Evolutionary conservation across 139 green algal genomes (phyloP).

Genomic region (Chlorella sp.): DNA sequence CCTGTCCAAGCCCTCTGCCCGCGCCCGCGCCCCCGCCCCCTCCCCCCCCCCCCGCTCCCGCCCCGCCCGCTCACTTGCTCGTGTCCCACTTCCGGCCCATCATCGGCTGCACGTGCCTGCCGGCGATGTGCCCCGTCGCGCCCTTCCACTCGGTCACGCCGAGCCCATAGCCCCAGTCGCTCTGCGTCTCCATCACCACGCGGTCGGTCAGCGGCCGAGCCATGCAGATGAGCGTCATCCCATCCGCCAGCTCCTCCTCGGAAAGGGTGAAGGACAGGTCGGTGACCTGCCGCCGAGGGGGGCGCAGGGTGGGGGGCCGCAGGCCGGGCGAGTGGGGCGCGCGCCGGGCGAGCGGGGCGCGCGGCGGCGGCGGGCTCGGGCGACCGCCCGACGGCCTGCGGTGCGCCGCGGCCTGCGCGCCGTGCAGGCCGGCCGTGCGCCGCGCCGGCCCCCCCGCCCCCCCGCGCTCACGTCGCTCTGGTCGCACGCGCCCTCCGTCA

Average conservation of each 20-base stretch:
- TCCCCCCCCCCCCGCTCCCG: too few relatives aligned
- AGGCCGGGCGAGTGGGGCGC: too few relatives aligned
- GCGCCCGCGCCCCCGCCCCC: too few relatives aligned
- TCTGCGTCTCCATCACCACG: slow-evolving; percentile 80
- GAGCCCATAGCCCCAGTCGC: slow-evolving; percentile 90
- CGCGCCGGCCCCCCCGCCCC: neutral
- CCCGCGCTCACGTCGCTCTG: slow-evolving; percentile 65
- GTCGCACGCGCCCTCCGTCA: slow-evolving; percentile 75
- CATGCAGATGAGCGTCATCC: slow-evolving; percentile 93
- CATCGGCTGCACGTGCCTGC: slow-evolving; percentile 49
- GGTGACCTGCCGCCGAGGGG: slow-evolving; percentile 49
- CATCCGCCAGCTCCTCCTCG: slow-evolving; percentile 80
- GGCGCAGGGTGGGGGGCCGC: too few relatives aligned
- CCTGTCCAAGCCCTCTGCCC: too few relatives aligned
- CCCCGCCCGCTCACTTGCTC: neutral
- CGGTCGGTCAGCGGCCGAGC: slow-evolving; percentile 68
- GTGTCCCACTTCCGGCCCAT: slow-evolving; percentile 43
- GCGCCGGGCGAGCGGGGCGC: too few relatives aligned
- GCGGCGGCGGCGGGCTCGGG: too few relatives aligned
- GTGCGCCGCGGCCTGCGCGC: too few relatives aligned
- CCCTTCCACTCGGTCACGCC: slow-evolving; percentile 88
- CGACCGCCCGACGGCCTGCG: too few relatives aligned
- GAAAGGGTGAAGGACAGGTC: slow-evolving; percentile 87
- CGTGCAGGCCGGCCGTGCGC: neutral
- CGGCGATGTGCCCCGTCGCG: slow-evolving; percentile 70